Evolutionary conservation across 495 filamentous ascomycete species (phyloP).

Genomic region (Friedmanniomyces simplex): DNA sequence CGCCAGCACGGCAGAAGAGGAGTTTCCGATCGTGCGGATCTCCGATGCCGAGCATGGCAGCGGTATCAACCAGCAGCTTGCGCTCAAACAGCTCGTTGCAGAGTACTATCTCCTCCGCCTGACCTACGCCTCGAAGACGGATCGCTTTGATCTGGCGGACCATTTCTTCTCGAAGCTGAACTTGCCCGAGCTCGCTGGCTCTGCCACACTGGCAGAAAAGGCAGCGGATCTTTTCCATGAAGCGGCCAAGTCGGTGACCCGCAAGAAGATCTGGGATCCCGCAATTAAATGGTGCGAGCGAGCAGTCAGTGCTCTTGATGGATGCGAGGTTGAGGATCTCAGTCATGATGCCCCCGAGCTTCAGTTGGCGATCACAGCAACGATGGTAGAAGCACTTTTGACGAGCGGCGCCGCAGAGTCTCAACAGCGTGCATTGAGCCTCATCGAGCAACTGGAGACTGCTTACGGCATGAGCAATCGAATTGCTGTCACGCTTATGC

Average conservation of each 20-base stretch:
- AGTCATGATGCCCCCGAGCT: slow-evolving; percentile 54
- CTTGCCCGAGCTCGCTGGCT: slow-evolving; percentile 30
- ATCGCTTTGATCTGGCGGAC: slow-evolving; percentile 62
- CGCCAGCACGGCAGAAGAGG: slow-evolving; percentile 44
- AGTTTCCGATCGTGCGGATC: slow-evolving; percentile 12
- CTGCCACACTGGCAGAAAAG: slow-evolving; percentile 45
- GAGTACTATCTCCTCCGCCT: slow-evolving; percentile 61
- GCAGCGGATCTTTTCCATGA: slow-evolving; percentile 63
- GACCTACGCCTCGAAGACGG: slow-evolving; percentile 58
- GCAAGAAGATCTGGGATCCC: slow-evolving; percentile 40
- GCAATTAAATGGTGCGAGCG: slow-evolving; percentile 68
- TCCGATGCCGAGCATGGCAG: slow-evolving; percentile 16
- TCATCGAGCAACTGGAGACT: slow-evolving; percentile 47
- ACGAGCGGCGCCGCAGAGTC: slow-evolving; percentile 31
- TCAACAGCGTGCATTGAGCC: slow-evolving; percentile 43
- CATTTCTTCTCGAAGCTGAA: slow-evolving; percentile 54
- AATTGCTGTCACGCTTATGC: slow-evolving; percentile 56
- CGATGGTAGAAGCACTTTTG: slow-evolving; percentile 6
- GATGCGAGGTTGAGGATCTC: slow-evolving; percentile 44
- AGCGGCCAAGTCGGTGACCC: slow-evolving; percentile 53
- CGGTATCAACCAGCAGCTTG: slow-evolving; percentile 25
- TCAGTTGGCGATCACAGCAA: slow-evolving; percentile 53
- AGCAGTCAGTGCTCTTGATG: slow-evolving; percentile 49
- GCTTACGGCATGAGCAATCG: slow-evolving; percentile 46
- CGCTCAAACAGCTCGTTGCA: slow-evolving; percentile 35